phyloP scores from a whole-genome alignment of 1,139 yeast species.

The Zygoascus hellenicus region DNA sequence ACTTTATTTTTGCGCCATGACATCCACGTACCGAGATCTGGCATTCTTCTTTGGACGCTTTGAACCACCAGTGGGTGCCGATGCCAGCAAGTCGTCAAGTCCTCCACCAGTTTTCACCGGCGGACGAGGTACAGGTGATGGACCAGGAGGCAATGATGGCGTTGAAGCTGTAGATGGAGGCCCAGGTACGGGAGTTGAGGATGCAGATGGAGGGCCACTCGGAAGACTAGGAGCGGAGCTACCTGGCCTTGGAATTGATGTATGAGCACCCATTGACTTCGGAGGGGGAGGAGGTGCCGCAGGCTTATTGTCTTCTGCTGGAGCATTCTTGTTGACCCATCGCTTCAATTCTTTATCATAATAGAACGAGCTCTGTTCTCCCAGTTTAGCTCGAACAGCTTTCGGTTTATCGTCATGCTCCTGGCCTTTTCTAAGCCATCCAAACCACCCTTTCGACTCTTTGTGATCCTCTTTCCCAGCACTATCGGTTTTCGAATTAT shows the following conservation, averaged over 20 bases:
- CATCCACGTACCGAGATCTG: constrained; percentile 71
- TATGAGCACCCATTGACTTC: constrained; percentile 15
- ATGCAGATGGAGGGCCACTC: constrained; percentile 17
- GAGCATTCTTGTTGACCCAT: constrained; percentile 76
- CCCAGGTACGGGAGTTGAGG: constrained; percentile 15
- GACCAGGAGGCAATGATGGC: constrained; percentile 21
- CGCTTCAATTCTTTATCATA: constrained; percentile 81
- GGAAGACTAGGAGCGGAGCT: constrained; percentile 14
- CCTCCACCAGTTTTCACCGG: constrained; percentile 37
- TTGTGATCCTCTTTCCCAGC: constrained; percentile 16
- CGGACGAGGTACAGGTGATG: not conserved
- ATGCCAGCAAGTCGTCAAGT: constrained; percentile 62
- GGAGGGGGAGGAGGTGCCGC: constrained; percentile 76
- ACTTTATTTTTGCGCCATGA: constrained; percentile 44
- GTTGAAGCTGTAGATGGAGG: constrained; percentile 22
- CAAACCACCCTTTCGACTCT: constrained; percentile 44
- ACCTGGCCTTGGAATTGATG: not conserved
- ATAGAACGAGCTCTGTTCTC: constrained; percentile 67
- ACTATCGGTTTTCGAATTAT: constrained; percentile 19
- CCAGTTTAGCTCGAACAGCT: constrained; percentile 79
- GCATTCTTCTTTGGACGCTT: constrained; percentile 54
- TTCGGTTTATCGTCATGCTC: constrained; percentile 56
- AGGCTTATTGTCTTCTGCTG: constrained; percentile 60
- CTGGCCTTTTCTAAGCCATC: constrained; percentile 38
- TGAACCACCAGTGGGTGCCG: constrained; percentile 32